Base-by-base conservation (phyloP, 768 basidiomycete genomes). In the Terana coerulea region DNA sequence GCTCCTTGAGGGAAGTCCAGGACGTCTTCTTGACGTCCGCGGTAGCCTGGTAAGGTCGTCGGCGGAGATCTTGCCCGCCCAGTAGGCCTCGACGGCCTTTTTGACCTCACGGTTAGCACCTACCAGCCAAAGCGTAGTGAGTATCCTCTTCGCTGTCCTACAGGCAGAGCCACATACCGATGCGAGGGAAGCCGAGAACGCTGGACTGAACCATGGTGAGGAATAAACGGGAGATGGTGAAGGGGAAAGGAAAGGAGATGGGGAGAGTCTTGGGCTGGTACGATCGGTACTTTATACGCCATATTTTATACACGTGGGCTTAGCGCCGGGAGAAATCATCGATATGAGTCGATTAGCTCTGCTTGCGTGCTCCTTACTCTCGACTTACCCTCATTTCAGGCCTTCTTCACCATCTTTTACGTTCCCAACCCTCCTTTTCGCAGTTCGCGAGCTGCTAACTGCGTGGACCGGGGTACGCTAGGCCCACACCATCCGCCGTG, bases 51-150 rank as follows among this genome's bases (percentile, higher is more conserved):
- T 84, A 59, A 99, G 87, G 53, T 93, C 90, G 60, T 90, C 89
- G 30, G 83, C 91, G 54, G 86, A 79, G 67, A 84, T 76, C 71
- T 95, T 98, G 70, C 89, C 88, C 28, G 80, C 91, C 97, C 97
- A 99, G 78, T 98, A 98, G 51, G 92, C 88, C 74, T 98, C 95
- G 64, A 97, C 91, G 59, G 94, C 93, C 78, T 98, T 95, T 76
- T 97, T 97, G 56, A 95, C 82, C 75, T 95, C 92, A 74, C 91
- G 91, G 75, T 93, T 87, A 52, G 86, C 86, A 75, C 92, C 92
- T 94, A 59, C 6, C 47, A 51, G 42, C 22, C 39, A 46, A 46
- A 46, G 31, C 45, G 45, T 46, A 30, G 21, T 34, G 29, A 34
- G 30, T 22, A 19, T 14, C 12, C 33, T 24, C 28, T 25, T 53